These are phyloP conservation scores for Botryotinia narcissicola DNA, from an alignment of 2,329 filamentous ascomycete genomes.

Conservation along the genomic window DNA sequence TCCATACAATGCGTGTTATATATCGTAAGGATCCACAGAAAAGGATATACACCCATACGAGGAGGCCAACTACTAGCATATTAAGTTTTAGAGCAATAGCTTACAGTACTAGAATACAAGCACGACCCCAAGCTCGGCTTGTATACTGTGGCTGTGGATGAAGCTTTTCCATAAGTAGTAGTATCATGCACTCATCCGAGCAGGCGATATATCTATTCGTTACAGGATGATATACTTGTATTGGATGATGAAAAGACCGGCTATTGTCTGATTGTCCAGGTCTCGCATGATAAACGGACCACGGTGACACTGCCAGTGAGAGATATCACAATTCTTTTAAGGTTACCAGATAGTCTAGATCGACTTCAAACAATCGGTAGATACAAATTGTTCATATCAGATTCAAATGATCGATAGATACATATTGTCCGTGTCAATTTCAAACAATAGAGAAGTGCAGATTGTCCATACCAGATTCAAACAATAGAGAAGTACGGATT, in stretches of 20 bases:
- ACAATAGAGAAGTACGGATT: background rate
- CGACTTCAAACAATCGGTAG: background rate
- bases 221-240: background rate
- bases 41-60: background rate
- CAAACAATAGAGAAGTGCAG: background rate
- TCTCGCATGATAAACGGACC: background rate
- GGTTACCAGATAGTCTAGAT: background rate
- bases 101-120: background rate
- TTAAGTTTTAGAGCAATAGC: background rate
- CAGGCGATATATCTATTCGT: background rate
- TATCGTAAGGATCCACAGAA: background rate
- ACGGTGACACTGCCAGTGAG: background rate
- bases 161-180: background rate
- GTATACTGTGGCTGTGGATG: background rate
- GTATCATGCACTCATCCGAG: background rate
- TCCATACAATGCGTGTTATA: no score
- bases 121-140: no score
- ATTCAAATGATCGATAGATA: no score
- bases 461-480: background rate
- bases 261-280: background rate
- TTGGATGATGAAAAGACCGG: background rate
- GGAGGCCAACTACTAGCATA: background rate
- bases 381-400: no score
- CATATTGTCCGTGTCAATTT: background rate
- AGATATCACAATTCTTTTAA: background rate